Percentiles rank a stretch among this genome's conserved stretches.
Conservation (phyloP, 75 land plant species). For the Cunninghamia lanceolata region DNA sequence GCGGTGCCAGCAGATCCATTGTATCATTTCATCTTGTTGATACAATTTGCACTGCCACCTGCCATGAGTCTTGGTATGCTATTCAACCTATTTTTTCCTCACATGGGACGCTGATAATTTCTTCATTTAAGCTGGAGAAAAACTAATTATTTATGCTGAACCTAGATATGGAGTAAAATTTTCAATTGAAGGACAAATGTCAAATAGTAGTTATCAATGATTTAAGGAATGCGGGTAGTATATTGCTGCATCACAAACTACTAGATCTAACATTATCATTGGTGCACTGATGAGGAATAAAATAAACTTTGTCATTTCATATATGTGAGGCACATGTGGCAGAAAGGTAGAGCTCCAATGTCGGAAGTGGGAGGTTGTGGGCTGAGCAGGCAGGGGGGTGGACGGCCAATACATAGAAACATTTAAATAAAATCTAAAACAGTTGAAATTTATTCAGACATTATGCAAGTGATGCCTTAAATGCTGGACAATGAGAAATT, state of each 20-base stretch:
- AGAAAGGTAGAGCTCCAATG: background rate
- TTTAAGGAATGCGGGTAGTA: background rate
- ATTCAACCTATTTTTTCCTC: background rate
- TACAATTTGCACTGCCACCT: conserved; percentile 66
- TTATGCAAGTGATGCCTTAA: background rate
- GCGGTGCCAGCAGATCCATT: conserved; percentile 46
- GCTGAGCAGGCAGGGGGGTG: background rate
- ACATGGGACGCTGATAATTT: background rate
- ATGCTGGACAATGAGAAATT: background rate
- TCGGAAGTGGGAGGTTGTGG: background rate
- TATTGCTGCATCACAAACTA: background rate
- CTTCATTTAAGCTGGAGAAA: background rate
- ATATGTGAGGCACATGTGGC: background rate
- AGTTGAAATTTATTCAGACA: background rate
- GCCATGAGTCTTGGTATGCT: conserved; percentile 64
- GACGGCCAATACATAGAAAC: background rate
- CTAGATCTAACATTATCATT: background rate
- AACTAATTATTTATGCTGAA: background rate
- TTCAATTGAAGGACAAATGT: background rate
- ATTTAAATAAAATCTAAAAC: background rate
- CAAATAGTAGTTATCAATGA: background rate
- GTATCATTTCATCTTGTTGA: conserved; percentile 51
- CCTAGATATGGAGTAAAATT: background rate
- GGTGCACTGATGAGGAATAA: too few relatives aligned
- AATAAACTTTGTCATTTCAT: background rate